Evolutionary conservation across 2,329 filamentous ascomycete genomes (phyloP).

Genomic region (Fusarium drepaniforme): DNA sequence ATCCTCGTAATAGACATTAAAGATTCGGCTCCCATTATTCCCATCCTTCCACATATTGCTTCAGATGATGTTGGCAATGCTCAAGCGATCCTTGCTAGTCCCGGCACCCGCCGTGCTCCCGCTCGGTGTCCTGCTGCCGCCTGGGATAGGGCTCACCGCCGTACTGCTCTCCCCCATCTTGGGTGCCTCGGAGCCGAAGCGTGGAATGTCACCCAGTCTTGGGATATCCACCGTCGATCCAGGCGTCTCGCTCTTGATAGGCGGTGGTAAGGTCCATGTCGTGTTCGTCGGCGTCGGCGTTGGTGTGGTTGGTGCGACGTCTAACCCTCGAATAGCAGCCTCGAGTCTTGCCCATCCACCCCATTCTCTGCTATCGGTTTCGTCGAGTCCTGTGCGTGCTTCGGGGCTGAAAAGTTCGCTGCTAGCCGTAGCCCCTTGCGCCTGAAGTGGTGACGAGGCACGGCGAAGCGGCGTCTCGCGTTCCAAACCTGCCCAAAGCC

Average conservation of each 20-base stretch:
- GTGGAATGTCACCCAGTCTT: conserved; percentile 47
- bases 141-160: conserved; percentile 44
- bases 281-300: conserved; percentile 49
- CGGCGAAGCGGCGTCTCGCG: conserved; percentile 52
- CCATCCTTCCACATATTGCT: not conserved
- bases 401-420: conserved; percentile 60
- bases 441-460: conserved; percentile 29
- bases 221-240: conserved; percentile 43
- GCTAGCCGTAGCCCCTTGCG: conserved; percentile 43
- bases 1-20: conserved; percentile 41
- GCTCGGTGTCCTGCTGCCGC: conserved; percentile 37
- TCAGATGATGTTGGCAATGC: conserved; percentile 61
- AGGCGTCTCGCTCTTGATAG: conserved; percentile 52
- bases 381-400: conserved; percentile 63
- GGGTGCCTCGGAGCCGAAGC: conserved; percentile 44
- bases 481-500: conserved; percentile 83
- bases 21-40: conserved; percentile 18
- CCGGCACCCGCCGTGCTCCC: conserved; percentile 24
- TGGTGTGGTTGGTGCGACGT: conserved; percentile 40
- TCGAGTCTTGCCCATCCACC: conserved; percentile 85
- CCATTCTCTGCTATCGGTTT: conserved; percentile 76
- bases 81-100: conserved; percentile 51
- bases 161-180: conserved; percentile 43
- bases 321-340: conserved; percentile 52
- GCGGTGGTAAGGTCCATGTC: conserved; percentile 50